Conservation (phyloP, 345 rosid species). For the Pistacia atlantica region DNA sequence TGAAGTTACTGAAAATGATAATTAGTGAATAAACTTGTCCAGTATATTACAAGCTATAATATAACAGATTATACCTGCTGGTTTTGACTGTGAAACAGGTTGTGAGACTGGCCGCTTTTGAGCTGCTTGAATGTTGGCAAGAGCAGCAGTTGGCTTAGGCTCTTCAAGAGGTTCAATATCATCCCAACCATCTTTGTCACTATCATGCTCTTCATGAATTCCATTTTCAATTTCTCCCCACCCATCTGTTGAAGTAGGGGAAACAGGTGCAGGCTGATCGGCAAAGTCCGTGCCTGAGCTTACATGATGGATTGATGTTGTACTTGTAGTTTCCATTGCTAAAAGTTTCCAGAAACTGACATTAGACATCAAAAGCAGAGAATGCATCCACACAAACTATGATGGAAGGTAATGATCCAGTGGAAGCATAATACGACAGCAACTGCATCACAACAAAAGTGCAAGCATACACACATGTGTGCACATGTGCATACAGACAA, state of each 20-base stretch:
- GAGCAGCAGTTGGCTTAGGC: conserved; percentile 77
- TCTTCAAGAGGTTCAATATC: conserved; percentile 93
- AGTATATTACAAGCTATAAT: neutral
- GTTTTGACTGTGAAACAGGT: conserved; percentile 64
- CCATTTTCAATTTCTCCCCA: conserved; percentile 98
- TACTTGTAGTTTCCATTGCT: conserved; percentile 60
- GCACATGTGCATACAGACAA: neutral
- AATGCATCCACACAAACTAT: conserved; percentile 6
- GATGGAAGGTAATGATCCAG: neutral
- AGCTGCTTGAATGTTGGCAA: conserved; percentile 89
- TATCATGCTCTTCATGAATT: conserved; percentile 67
- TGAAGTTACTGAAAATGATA: neutral
- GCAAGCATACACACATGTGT: neutral
- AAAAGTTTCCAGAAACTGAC: conserved; percentile 17
- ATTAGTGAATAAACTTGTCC: neutral
- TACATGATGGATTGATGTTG: conserved; percentile 44
- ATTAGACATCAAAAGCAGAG: conserved; percentile 16
- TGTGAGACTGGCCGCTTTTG: conserved; percentile 75
- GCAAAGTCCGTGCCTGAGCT: conserved; percentile 72
- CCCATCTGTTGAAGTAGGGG: conserved; percentile 96
- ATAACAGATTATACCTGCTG: conserved; percentile 49
- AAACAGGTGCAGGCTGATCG: conserved; percentile 70
- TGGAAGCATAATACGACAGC: neutral
- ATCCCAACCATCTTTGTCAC: conserved; percentile 96
- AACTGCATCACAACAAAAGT: neutral